Base-by-base conservation (phyloP, 2,329 filamentous ascomycete species). In the Sporothrix sp. region DNA sequence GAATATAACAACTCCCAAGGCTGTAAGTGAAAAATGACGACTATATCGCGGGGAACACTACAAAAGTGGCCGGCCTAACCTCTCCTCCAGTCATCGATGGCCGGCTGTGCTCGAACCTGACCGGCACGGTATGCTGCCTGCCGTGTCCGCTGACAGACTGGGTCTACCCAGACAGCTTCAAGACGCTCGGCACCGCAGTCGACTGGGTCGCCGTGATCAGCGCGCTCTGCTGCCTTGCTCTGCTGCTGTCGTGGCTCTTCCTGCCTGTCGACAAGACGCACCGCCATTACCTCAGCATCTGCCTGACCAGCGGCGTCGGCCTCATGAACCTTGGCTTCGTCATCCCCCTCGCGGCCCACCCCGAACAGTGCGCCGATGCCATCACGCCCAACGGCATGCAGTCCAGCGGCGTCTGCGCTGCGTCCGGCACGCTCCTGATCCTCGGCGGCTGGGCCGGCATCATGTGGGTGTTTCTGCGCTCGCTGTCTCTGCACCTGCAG, bases 311-410 rank as follows among this genome's bases (percentile, higher is more conserved):
- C 39, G 86, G 80, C 4, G 80, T 91, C 36, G 70, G 84, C 37
- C 72, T 91, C 52, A 86, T 97, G 76, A 85, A 85, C 83, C 74
- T 97, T 58, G 89, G 88, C 27, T 95, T 97, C 64, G 85, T 96
- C 39, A 80, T 98, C 36, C 91, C 93, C 0, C 76, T 96, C 20
- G 88, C 80, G 11, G 80, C 81, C 23, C 76, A 82, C 54, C 88
- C 90, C 1, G 71, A 87, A 0, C 81, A 95, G 70, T 98, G 93
- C 65, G 85, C 81, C 63, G 86, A 98, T 63, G 73, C 76, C 40
- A 97, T 98, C 61, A 98, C 93, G 0, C 93, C 93, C 0, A 82
- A 97, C 62, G 87, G 90, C 63, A 96, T 97, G 90, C 76, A 82
- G 57, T 85, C 83, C 2, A 87, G 79, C 61, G 70, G 82, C 23